Percentiles rank a stretch among this genome's conserved stretches.
Conservation (phyloP, 163 green algal species). For the Coccomyxa subellipsoidea region DNA sequence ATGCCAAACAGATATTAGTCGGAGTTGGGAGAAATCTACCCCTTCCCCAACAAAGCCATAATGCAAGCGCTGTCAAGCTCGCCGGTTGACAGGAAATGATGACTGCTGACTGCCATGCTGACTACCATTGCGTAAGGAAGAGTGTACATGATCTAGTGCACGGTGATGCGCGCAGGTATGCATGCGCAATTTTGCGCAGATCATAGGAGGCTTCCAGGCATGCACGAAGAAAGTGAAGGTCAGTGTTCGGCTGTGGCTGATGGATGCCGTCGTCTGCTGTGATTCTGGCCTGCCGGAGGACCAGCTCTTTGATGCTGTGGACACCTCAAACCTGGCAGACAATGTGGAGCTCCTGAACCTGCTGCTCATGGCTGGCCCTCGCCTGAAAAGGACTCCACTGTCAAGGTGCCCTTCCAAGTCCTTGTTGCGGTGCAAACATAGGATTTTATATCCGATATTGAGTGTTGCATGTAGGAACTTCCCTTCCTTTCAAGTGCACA, state of each 20-base stretch:
- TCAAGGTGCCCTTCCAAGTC: background rate
- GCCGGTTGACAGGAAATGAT: background rate
- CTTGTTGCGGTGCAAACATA: too few species aligned
- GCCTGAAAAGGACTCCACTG: background rate
- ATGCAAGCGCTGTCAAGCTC: too few species aligned
- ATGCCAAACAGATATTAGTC: too few species aligned
- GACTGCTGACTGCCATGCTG: background rate
- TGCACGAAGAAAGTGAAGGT: background rate
- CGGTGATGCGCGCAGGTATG: background rate
- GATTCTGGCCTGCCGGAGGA: background rate
- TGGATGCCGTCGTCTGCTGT: background rate
- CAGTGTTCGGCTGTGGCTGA: background rate
- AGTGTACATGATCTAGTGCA: too few species aligned
- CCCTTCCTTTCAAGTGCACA: too few species aligned
- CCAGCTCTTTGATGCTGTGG: background rate
- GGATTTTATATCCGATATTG: too few species aligned
- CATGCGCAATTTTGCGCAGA: background rate
- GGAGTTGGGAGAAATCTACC: too few species aligned
- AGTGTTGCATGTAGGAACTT: too few species aligned
- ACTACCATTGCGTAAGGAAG: too few species aligned
- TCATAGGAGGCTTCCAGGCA: background rate
- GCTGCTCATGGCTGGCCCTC: background rate
- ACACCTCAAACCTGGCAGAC: background rate
- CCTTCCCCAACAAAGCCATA: too few species aligned
- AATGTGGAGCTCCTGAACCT: conserved; percentile 11